Conservation (phyloP, 768 basidiomycete genomes). For the Boletus huronensis region DNA sequence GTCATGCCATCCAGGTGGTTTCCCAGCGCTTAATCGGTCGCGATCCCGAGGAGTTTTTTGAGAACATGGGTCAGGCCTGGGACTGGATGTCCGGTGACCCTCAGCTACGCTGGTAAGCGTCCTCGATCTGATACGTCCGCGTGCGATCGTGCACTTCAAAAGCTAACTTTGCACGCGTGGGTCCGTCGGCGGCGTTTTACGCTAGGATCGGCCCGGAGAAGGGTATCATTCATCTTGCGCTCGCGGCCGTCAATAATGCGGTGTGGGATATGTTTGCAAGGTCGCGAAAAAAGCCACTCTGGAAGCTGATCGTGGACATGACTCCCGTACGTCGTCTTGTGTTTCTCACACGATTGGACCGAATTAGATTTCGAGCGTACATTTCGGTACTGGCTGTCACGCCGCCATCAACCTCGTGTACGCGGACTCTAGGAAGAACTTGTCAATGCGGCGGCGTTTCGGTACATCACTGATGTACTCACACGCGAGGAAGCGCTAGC, state of each 20-base stretch:
- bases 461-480: conserved; percentile 89
- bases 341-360: conserved; percentile 8
- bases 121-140: background rate
- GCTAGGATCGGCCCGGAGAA: conserved; percentile 86
- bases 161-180: background rate
- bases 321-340: conserved; percentile 49
- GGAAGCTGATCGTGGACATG: conserved; percentile 90
- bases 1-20: conserved; percentile 72
- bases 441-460: conserved; percentile 70
- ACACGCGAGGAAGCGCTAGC: conserved; percentile 84
- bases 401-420: conserved; percentile 2
- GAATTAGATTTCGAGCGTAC: background rate
- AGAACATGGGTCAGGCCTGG: conserved; percentile 88
- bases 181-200: background rate
- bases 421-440: conserved; percentile 57
- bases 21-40: conserved; percentile 80
- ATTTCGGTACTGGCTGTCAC: background rate
- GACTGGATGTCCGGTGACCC: conserved; percentile 80
- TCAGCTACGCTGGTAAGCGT: conserved; percentile 76
- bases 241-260: conserved; percentile 85
- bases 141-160: background rate
- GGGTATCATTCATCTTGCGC: conserved; percentile 86
- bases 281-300: conserved; percentile 76
- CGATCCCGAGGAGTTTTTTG: conserved; percentile 75
- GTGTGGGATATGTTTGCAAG: conserved; percentile 90